Conservation (phyloP, 1,139 yeast genomes). For the Debaryomyces sp. region DNA sequence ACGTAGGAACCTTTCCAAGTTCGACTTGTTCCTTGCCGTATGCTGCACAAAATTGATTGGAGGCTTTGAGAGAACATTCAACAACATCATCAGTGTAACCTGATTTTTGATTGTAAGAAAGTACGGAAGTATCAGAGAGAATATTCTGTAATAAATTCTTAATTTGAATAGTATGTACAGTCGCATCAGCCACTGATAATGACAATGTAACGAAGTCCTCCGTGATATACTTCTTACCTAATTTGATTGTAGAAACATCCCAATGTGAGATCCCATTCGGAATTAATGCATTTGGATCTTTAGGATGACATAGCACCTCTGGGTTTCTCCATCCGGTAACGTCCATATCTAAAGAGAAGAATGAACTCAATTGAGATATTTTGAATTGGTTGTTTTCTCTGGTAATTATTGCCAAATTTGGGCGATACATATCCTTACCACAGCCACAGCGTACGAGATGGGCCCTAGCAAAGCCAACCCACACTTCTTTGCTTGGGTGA, state of each 20-base stretch:
- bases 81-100: conserved; percentile 25
- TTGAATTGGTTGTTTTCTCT: conserved; percentile 37
- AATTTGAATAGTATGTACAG: conserved; percentile 13
- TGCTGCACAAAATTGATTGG: conserved; percentile 20
- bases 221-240: conserved; percentile 1
- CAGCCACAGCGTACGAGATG: conserved; percentile 53
- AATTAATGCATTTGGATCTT: conserved; percentile 29
- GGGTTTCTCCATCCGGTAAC: conserved; percentile 39
- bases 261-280: conserved; percentile 40
- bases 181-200: conserved; percentile 15
- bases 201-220: conserved; percentile 14
- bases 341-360: conserved; percentile 40
- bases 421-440: conserved; percentile 51
- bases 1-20: conserved; percentile 1
- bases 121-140: conserved; percentile 4
- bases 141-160: conserved; percentile 13
- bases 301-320: conserved; percentile 20
- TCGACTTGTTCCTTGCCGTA: conserved; percentile 6
- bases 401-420: conserved; percentile 43
- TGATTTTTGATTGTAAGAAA: conserved; percentile 5
- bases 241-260: conserved; percentile 16
- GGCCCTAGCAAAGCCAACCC: conserved; percentile 55
- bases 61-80: conserved; percentile 22
- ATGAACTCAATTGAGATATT: conserved; percentile 33
- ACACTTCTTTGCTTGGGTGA: conserved; percentile 40